A percentile compares a stretch with the other conserved stretches of the same genome.
Conservation (phyloP, 2,329 filamentous ascomycete species). For the Fusarium sulawesiense region DNA sequence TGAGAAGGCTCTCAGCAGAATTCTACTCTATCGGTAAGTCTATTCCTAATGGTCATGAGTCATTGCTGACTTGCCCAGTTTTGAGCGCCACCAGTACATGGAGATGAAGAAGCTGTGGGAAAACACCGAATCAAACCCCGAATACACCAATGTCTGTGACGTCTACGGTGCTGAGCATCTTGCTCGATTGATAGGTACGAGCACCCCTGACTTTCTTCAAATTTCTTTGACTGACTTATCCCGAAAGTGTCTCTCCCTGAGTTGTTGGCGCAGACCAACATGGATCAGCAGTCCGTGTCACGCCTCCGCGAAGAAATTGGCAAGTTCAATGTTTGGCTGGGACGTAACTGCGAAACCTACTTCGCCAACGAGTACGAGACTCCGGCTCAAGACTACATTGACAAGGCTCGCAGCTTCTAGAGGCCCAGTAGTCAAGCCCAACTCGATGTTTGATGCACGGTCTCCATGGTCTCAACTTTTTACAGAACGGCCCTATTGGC, state of each 20-base stretch:
- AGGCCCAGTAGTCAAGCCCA: neutral
- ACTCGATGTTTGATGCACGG: neutral
- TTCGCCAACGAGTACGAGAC: constrained; percentile 83
- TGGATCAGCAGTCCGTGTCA: constrained; percentile 91
- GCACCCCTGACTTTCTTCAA: neutral
- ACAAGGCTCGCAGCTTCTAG: constrained; percentile 68
- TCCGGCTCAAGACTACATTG: constrained; percentile 76
- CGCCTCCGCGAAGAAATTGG: constrained; percentile 89
- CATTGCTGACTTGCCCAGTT: constrained; percentile 63
- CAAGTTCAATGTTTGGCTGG: constrained; percentile 88
- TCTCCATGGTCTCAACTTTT: neutral
- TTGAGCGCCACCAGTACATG: constrained; percentile 89
- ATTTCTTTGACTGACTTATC: constrained; percentile 13
- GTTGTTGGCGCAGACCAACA: constrained; percentile 95
- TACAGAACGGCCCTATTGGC: neutral
- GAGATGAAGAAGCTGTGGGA: constrained; percentile 79
- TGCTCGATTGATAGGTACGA: constrained; percentile 85
- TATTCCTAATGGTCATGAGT: neutral
- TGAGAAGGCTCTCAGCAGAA: constrained; percentile 86
- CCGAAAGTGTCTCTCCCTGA: constrained; percentile 85
- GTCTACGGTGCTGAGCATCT: constrained; percentile 95
- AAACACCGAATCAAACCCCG: constrained; percentile 68
- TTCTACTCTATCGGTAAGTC: constrained; percentile 81
- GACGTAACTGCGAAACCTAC: constrained; percentile 79
- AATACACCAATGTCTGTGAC: constrained; percentile 79